phyloP scores from a whole-genome alignment of 73 alveolate species.

The Breviolum minutum region DNA sequence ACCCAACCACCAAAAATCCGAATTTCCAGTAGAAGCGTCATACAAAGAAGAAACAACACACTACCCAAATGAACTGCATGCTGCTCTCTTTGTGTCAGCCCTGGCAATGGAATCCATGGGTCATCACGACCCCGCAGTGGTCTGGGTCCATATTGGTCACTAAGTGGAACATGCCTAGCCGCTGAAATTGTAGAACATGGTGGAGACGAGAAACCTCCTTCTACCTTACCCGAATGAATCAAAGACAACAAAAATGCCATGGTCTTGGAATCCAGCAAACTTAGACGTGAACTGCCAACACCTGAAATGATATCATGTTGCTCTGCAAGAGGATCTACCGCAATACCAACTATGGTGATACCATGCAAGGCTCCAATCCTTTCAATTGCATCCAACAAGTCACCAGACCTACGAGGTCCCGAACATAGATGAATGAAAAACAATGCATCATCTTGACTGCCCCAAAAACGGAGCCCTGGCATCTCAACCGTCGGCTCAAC shows the following conservation, averaged over 20 bases:
- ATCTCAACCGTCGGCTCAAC: not conserved
- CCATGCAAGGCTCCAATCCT: not conserved
- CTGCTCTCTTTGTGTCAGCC: not conserved
- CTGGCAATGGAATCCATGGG: not conserved
- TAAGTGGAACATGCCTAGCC: not conserved
- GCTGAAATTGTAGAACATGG: conserved; percentile 38
- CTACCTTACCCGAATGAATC: not conserved
- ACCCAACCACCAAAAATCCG: not conserved
- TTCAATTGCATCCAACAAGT: not conserved
- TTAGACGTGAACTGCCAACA: not conserved
- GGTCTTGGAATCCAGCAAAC: not conserved
- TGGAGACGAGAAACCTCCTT: conserved; percentile 26
- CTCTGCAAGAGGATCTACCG: conserved; percentile 18
- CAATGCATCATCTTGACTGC: not conserved
- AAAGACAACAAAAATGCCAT: not conserved
- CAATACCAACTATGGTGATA: not conserved
- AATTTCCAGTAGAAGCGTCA: not conserved
- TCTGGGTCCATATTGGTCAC: not conserved
- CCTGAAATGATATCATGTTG: no score
- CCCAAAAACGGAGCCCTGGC: not conserved
- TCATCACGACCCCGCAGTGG: not conserved
- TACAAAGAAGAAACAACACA: not conserved
- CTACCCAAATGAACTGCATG: not conserved
- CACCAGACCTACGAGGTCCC: not conserved
- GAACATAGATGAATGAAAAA: conserved; percentile 4